These are phyloP conservation scores for Nicotiana sylvestris DNA, from an alignment of 257 asterid genomes.

Conservation along the genomic window DNA sequence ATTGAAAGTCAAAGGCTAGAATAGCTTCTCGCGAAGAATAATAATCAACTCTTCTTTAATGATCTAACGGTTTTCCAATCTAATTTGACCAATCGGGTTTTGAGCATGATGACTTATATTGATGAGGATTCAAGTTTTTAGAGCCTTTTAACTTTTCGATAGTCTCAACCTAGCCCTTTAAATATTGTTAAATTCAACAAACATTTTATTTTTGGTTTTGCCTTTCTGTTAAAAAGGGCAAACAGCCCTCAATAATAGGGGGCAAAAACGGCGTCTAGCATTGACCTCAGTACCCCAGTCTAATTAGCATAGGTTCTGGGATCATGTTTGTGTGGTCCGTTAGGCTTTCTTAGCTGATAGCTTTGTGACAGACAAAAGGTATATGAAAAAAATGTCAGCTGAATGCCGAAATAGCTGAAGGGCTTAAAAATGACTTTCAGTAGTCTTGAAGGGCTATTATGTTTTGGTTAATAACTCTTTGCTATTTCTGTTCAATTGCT, in stretches of 20 bases:
- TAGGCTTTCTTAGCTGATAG: neutral
- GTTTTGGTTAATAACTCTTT: neutral
- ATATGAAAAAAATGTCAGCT: neutral
- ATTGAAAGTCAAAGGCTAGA: neutral
- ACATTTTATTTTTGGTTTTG: neutral
- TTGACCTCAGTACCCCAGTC: neutral
- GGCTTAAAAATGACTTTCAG: neutral
- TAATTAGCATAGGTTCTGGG: neutral
- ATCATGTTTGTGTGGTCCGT: neutral
- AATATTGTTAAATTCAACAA: neutral
- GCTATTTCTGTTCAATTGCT: neutral
- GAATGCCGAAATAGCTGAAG: neutral
- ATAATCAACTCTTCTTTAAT: neutral
- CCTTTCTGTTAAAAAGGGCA: neutral
- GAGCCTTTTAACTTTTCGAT: neutral
- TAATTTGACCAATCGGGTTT: neutral
- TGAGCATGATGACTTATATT: neutral
- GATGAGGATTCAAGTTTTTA: neutral
- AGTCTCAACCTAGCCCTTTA: neutral
- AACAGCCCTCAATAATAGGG: neutral
- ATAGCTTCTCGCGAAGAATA: neutral
- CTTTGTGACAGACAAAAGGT: constrained; percentile 2
- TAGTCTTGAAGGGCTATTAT: neutral
- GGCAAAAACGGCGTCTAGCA: neutral
- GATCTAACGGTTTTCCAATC: neutral